Base-by-base conservation (phyloP, 2,329 filamentous ascomycete species). In the Fusarium tuaranense region DNA sequence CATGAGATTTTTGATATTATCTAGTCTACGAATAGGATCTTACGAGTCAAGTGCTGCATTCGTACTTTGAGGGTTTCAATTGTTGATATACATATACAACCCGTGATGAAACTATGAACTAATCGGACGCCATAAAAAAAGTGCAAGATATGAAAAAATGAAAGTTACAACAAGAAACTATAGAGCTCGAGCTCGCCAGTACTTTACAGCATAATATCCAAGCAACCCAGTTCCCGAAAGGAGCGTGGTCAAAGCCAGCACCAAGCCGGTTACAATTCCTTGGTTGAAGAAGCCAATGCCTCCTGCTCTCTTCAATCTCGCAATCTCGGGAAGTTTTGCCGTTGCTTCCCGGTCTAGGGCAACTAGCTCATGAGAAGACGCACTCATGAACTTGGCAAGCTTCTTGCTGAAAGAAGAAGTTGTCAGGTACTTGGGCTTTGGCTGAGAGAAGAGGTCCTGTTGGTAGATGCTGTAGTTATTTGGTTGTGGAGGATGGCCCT, bases 201-300 rank as follows among this genome's bases (percentile, higher is more conserved):
- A 68, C 0, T 51, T 53, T 14, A 65, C 67, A 4, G 57, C 69
- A 41, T 75, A 75, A 0, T 75, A 75, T 1, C 72, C 63, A 13
- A 73, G 48, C 3, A 75, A 8, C 0, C 72, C 61, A 0, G 72
- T 73, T 12, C 72, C 63, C 0, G 72, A 73, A 1, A 73, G 60
- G 7, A 72, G 58, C 0, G 72, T 75, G 0, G 72, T 71, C 20
- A 75, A 27, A 0, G 70, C 34, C 8, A 75, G 57, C 0, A 68
- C 61, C 13, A 75, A 18, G 25, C 72, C 72, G 0, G 73, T 75
- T 8, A 75, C 66, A 5, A 75, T 75, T 9, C 73, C 73, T 14
- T 75, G 73, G 2, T 75, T 65, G 8, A 75, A 75, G 22, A 75
- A 75, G 0, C 73, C 73, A 25, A 75, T 71, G 0, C 53, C 57